Conservation (phyloP, 169 alveolate genomes). For the Plasmodium billcollinsi region DNA sequence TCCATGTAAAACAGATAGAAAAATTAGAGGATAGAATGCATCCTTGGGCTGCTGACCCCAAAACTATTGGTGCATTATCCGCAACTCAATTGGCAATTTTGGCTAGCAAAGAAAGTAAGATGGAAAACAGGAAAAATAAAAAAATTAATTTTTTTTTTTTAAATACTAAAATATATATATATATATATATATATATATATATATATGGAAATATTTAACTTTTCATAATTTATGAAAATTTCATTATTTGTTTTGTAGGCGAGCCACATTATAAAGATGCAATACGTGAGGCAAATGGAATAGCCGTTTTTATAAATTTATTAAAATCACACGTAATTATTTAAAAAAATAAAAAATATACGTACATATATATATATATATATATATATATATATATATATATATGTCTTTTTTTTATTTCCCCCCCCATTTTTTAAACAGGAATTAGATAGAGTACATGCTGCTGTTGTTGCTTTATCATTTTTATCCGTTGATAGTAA, state of each 20-base stretch:
- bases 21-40: conserved; percentile 92
- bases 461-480: conserved; percentile 93
- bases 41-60: conserved; percentile 97
- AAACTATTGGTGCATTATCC: conserved; percentile 96
- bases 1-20: conserved; percentile 82
- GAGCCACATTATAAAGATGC: conserved; percentile 88
- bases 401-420: neutral
- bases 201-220: neutral
- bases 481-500: conserved; percentile 91
- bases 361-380: neutral
- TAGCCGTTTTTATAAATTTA: conserved; percentile 86
- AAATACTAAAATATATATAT: neutral
- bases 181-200: neutral
- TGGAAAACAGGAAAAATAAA: neutral
- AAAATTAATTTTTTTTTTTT: neutral
- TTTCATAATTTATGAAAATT: too few relatives aligned
- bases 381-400: too few relatives aligned
- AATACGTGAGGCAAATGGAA: conserved; percentile 88
- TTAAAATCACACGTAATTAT: conserved; percentile 82
- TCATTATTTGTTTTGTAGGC: conserved; percentile 43
- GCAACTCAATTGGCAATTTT: conserved; percentile 95
- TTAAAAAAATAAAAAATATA: conserved; percentile 16
- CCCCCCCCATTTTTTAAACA: conserved; percentile 3
- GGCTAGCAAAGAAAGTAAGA: conserved; percentile 87
- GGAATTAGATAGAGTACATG: conserved; percentile 92